phyloP scores from a whole-genome alignment of 2,329 filamentous ascomycete species.

The Berkeleyomyces basicola region DNA sequence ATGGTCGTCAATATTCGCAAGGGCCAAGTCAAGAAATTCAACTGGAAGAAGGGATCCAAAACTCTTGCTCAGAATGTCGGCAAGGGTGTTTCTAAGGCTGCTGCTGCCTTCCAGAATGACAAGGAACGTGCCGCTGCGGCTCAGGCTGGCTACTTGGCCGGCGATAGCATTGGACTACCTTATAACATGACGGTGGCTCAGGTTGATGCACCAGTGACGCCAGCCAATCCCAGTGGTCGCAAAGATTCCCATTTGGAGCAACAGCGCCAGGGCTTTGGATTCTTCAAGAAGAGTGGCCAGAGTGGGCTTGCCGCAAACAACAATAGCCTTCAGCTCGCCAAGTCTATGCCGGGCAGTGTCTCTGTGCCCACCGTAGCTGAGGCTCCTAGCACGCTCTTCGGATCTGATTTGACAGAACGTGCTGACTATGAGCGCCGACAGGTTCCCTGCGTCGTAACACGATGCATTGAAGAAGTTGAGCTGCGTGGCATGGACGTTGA shows the following conservation, averaged over 20 bases:
- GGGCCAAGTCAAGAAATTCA: constrained; percentile 88
- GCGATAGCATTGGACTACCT: constrained; percentile 50
- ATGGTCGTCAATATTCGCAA: constrained; percentile 92
- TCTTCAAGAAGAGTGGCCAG: constrained; percentile 41
- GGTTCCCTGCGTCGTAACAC: constrained; percentile 77
- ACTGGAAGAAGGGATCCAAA: constrained; percentile 95
- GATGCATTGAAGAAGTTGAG: constrained; percentile 94
- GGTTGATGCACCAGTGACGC: constrained; percentile 29
- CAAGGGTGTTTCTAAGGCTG: constrained; percentile 86
- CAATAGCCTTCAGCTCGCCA: constrained; percentile 6
- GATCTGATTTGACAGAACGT: constrained; percentile 72
- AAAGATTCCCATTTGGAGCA: constrained; percentile 21
- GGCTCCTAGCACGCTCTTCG: constrained; percentile 53
- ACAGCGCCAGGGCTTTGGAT: constrained; percentile 47
- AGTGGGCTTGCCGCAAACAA: not conserved
- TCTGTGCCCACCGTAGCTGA: constrained; percentile 16
- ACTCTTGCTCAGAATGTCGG: constrained; percentile 86
- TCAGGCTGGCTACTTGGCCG: constrained; percentile 34
- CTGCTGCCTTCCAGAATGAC: constrained; percentile 50
- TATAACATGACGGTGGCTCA: constrained; percentile 51
- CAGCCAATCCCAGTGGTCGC: constrained; percentile 16
- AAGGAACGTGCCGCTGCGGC: constrained; percentile 36
- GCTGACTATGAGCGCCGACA: constrained; percentile 77
- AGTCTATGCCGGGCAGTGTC: constrained; percentile 7
- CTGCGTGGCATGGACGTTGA: constrained; percentile 92